These are phyloP conservation scores for button mushroom (Agaricus bisporus) DNA, from an alignment of 768 basidiomycete species.

Conservation along the genomic window DNA sequence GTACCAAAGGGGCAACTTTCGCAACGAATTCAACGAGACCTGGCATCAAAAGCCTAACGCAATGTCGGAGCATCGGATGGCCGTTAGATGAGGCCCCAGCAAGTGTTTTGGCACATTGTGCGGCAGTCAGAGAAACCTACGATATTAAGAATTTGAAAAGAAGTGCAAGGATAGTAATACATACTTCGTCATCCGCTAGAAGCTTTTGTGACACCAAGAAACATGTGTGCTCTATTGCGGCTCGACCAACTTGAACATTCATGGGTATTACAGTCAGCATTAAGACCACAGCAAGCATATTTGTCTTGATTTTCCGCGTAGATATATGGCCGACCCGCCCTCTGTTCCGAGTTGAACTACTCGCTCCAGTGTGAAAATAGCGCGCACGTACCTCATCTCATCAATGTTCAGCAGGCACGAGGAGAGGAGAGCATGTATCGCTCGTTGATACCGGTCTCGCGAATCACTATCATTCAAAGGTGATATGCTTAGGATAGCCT, in stretches of 20 bases:
- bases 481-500: constrained; percentile 58
- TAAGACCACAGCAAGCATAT: constrained; percentile 80
- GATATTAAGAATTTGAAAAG: background rate
- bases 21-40: constrained; percentile 78
- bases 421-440: constrained; percentile 80
- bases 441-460: constrained; percentile 46
- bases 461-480: constrained; percentile 32
- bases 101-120: constrained; percentile 86
- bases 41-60: constrained; percentile 67
- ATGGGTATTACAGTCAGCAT: constrained; percentile 76
- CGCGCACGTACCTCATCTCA: constrained; percentile 70
- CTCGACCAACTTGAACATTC: constrained; percentile 59
- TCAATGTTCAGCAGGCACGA: constrained; percentile 83
- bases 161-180: constrained; percentile 4
- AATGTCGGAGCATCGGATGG: constrained; percentile 63
- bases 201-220: constrained; percentile 81
- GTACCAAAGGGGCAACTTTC: constrained; percentile 55
- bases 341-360: constrained; percentile 31
- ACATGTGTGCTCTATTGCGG: constrained; percentile 78
- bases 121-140: constrained; percentile 77
- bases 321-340: constrained; percentile 76
- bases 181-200: constrained; percentile 61
- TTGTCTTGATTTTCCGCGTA: constrained; percentile 82
- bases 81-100: constrained; percentile 65
- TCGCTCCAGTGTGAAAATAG: background rate